phyloP scores from a whole-genome alignment of 306 rosid species.

The Carpinus fangiana region DNA sequence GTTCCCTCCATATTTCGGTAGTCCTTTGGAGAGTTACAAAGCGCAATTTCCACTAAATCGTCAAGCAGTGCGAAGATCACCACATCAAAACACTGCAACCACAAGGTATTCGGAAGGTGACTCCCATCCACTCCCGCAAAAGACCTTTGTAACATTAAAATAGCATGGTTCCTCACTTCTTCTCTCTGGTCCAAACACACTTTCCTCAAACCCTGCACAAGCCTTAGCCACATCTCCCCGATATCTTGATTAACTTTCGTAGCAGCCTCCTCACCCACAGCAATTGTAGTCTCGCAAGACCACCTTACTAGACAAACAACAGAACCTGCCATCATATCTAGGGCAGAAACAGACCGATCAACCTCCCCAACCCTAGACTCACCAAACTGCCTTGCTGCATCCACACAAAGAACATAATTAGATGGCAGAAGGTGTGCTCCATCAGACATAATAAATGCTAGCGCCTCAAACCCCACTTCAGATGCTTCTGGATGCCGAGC shows the following conservation, averaged over 20 bases:
- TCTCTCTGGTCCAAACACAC: constrained; percentile 97
- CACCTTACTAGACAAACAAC: constrained; percentile 72
- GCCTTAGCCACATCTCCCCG: constrained; percentile 96
- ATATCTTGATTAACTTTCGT: constrained; percentile 71
- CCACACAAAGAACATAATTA: constrained; percentile 76
- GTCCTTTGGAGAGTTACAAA: constrained; percentile 84
- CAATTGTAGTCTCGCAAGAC: constrained; percentile 67
- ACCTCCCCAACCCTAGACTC: constrained; percentile 95
- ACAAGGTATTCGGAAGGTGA: constrained; percentile 48
- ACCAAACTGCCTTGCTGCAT: constrained; percentile 92
- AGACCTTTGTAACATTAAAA: constrained; percentile 75
- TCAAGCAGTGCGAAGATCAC: constrained; percentile 94
- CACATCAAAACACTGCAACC: constrained; percentile 85
- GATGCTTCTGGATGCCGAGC: constrained; percentile 96
- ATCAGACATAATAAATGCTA: constrained; percentile 78
- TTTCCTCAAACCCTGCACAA: constrained; percentile 85
- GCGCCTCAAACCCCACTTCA: constrained; percentile 90
- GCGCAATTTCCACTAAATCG: constrained; percentile 85
- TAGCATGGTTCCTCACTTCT: constrained; percentile 91
- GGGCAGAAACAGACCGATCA: constrained; percentile 77
- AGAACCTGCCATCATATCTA: constrained; percentile 89
- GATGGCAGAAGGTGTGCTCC: constrained; percentile 82
- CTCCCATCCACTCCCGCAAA: constrained; percentile 78
- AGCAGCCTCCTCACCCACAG: constrained; percentile 66
- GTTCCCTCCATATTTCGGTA: constrained; percentile 97